These are phyloP conservation scores for Rhynchosporium agropyri DNA, from an alignment of 2,329 filamentous ascomycete genomes.

Conservation along the genomic window DNA sequence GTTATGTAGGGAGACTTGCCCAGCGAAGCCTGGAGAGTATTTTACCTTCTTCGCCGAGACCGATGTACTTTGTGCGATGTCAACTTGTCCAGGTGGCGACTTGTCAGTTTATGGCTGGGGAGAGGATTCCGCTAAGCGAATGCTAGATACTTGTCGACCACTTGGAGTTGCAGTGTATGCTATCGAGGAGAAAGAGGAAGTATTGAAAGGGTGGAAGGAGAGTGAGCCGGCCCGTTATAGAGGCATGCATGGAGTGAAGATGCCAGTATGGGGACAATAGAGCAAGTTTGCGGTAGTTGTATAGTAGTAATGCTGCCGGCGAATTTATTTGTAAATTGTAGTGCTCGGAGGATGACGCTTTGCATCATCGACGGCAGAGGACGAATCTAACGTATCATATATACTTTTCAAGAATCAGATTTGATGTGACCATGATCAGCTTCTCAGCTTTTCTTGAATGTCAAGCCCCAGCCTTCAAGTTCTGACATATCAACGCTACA, in stretches of 20 bases:
- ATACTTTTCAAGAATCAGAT: not conserved
- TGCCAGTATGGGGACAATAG: constrained; percentile 33
- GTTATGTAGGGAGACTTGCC: constrained; percentile 46
- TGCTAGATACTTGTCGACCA: constrained; percentile 71
- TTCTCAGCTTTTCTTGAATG: constrained; percentile 38
- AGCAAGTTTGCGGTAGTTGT: not conserved
- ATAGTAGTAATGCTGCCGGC: not conserved
- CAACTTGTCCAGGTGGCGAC: constrained; percentile 79
- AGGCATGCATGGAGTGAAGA: constrained; percentile 65
- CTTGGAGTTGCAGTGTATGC: constrained; percentile 74
- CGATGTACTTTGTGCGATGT: constrained; percentile 64
- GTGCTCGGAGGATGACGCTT: not conserved
- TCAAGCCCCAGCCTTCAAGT: constrained; percentile 44
- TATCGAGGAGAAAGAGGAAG: constrained; percentile 53
- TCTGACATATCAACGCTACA: constrained; percentile 40
- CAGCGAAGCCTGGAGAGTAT: constrained; percentile 48
- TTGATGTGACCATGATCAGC: not conserved
- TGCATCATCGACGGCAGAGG: not conserved
- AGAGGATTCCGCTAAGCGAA: constrained; percentile 65
- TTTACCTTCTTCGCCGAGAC: constrained; percentile 81
- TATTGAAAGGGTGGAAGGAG: constrained; percentile 65
- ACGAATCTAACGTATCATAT: not conserved
- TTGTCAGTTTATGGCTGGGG: constrained; percentile 82
- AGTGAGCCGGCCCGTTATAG: constrained; percentile 62
- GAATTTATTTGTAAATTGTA: not conserved